Base-by-base conservation (phyloP, 192 early-diverging fungal species). In the Coemansia sp. region DNA sequence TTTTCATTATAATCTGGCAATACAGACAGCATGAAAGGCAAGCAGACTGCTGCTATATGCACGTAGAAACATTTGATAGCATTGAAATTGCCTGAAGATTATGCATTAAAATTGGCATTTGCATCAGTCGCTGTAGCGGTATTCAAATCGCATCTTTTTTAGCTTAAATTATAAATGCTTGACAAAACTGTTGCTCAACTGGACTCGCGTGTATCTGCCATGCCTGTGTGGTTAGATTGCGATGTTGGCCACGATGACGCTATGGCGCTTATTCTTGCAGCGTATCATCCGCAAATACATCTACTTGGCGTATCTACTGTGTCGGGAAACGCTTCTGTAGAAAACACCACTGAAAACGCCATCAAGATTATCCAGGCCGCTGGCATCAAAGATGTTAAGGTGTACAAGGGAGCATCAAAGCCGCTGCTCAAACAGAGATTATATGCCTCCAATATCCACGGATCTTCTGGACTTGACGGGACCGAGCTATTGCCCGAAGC, bases 241-340 rank as follows among this genome's bases (percentile, higher is more conserved):
- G 67, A 70, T 31, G 60, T 63, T 9, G 67, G 67, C 5, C 60
- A 63, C 5, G 67, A 70, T 56, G 67, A 70, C 38, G 67, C 67
- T 7, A 47, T 70, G 61, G 67, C 67, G 4, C 17, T 70, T 11
- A 58, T 70, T 23, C 51, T 70, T 5, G 56, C 56, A 2, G 67
- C 67, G 6, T 58, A 70, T 40, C 61, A 70, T 28, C 67, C 67
- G 14, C 12, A 37, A 9, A 55, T 70, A 17, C 38, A 50, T 15
- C 55, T 70, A 5, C 23, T 70, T 4, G 67, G 67, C 11, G 41
- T 70, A 7, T 70, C 67, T 6, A 45, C 56, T 0, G 60, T 70
- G 6, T 47, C 67, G 11, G 67, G 67, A 8, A 63, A 70, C 40
- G 30, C 60, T 0, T 39, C 55, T 0, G 11, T 63, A 14, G 47